Percentiles rank a stretch among this genome's conserved stretches.
Conservation (phyloP, 2,329 filamentous ascomycete species). For the Pyrenophora tritici-repentis region DNA sequence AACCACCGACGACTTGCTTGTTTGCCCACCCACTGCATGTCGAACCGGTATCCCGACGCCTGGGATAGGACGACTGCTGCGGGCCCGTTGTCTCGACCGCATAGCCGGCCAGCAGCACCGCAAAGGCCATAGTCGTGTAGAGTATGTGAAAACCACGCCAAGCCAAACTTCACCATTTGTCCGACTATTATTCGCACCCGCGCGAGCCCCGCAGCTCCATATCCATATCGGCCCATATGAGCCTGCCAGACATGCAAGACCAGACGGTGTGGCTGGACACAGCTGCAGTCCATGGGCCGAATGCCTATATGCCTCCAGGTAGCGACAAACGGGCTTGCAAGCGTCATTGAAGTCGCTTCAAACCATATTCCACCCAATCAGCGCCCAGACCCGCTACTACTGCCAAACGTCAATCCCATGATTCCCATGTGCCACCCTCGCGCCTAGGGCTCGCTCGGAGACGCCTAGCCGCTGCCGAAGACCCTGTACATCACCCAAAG, state of each 20-base stretch:
- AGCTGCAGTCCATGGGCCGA: background rate
- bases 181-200: background rate
- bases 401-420: constrained; percentile 20
- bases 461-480: constrained; percentile 8
- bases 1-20: constrained; percentile 10
- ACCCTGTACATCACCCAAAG: constrained; percentile 16
- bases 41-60: constrained; percentile 7
- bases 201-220: background rate
- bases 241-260: constrained; percentile 2
- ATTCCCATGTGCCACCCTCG: constrained; percentile 16
- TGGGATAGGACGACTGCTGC: constrained; percentile 3
- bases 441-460: constrained; percentile 6
- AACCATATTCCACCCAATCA: constrained; percentile 22
- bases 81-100: background rate
- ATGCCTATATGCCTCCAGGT: constrained; percentile 7
- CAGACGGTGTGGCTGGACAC: constrained; percentile 6
- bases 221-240: background rate
- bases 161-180: background rate
- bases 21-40: constrained; percentile 5
- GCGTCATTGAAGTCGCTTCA: constrained; percentile 34
- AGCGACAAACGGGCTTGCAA: constrained; percentile 23
- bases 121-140: no score
- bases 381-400: constrained; percentile 3
- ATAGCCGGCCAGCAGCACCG: no score
- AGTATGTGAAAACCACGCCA: constrained; percentile 1